Evolutionary conservation across 2,329 filamentous ascomycete genomes (phyloP), one percentile per base, ranked within the genome.

Genomic region (Metarhizium robertsii): DNA sequence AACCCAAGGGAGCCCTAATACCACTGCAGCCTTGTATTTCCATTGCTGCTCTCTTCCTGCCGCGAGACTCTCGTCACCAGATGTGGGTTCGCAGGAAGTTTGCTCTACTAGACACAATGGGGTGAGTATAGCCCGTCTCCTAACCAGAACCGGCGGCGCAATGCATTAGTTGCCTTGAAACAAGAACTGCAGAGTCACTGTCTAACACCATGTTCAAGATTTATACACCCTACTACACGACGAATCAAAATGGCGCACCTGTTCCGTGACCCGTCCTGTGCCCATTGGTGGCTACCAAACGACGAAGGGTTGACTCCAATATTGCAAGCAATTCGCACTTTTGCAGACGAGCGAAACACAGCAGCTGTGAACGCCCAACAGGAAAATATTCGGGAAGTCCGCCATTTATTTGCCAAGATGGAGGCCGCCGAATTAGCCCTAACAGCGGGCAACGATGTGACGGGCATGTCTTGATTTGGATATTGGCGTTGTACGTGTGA

Each of bases 241-340:
- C 86, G 92, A 56, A 77, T 74, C 36, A 85, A 86, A 61, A 87
- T 97, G 79, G 84, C 88, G 36, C 80, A 87, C 50, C 69, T 90
- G 29, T 96, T 94, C 78, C 76, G 80, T 57, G 81, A 89, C 47
- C 79, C 83, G 14, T 83, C 85, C 20, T 83, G 91, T 53, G 81
- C 82, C 48, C 79, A 86, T 56, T 96, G 91, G 90, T 99, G 94
- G 94, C 79, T 96, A 2, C 89, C 91, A 2, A 81, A 94, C 67
- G 83, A 90, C 59, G 87, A 92, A 72, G 84, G 82, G 2, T 88
- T 88, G 63, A 86, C 82, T 11, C 80, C 82, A 0, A 81, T 95
- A 46, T 78, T 96, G 54, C 85, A 85, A 53, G 86, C 81, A 54
- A 85, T 96, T 58, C 86, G 92, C 20, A 80, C 83, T 46, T 92